A percentile compares a stretch with the other conserved stretches of the same genome.
Conservation (phyloP, 169 alveolate genomes). For the Neospora caninum region DNA sequence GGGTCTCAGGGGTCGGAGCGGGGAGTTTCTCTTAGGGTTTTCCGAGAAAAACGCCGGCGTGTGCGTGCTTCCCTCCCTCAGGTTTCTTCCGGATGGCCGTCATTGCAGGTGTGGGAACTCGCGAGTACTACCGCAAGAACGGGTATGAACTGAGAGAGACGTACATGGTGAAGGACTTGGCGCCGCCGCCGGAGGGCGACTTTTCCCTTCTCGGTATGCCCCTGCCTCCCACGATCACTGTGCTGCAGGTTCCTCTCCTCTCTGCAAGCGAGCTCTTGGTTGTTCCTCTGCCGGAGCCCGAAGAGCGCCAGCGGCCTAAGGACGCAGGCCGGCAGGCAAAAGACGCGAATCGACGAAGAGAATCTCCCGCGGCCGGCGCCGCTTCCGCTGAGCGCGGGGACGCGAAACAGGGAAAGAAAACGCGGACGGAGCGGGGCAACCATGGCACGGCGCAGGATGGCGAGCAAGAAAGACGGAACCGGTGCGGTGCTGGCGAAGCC, state of each 20-base stretch:
- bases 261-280: neutral
- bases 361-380: neutral
- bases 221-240: neutral
- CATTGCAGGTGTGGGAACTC: conserved; percentile 99
- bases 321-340: neutral
- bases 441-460: neutral
- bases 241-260: neutral
- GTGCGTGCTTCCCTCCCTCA: neutral
- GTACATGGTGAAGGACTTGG: conserved; percentile 61
- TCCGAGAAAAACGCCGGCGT: too few species aligned
- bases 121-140: conserved; percentile 96
- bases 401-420: neutral
- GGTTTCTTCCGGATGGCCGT: conserved; percentile 90
- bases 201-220: neutral
- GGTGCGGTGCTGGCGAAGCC: neutral
- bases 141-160: conserved; percentile 87
- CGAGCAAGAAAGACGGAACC: neutral
- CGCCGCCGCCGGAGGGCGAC: neutral
- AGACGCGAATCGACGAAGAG: neutral
- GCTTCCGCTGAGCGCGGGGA: too few species aligned
- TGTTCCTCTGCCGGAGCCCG: neutral
- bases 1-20: too few species aligned
- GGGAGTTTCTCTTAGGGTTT: too few species aligned
- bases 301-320: neutral
- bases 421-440: neutral